Percentiles rank a stretch among this genome's conserved stretches.
phyloP scores from a whole-genome alignment of 352 stramenopile genomes.

The Globisporangium perplexum region DNA sequence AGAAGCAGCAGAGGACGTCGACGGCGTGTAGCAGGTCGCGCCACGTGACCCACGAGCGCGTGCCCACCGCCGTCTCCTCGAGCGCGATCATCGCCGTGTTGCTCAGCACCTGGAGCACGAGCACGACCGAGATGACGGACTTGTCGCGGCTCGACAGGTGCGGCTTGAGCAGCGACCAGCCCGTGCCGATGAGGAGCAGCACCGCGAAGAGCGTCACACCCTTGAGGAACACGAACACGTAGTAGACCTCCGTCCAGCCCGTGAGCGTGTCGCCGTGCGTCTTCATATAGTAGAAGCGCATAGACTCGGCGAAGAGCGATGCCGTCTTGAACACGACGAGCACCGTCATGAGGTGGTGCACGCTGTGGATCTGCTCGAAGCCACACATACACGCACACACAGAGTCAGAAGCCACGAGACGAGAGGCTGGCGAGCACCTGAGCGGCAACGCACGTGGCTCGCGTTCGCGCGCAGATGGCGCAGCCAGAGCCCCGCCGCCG shows the following conservation, averaged over 20 bases:
- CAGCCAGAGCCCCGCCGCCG: conserved; percentile 51
- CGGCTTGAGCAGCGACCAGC: conserved; percentile 96
- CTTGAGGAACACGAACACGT: conserved; percentile 95
- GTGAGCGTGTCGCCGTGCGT: conserved; percentile 90
- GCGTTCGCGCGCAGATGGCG: conserved; percentile 51
- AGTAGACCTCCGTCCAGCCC: conserved; percentile 92
- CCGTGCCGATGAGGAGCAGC: conserved; percentile 96
- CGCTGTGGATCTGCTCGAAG: conserved; percentile 75
- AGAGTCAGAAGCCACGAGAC: conserved; percentile 40
- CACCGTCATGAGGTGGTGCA: conserved; percentile 96
- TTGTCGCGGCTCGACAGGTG: conserved; percentile 93
- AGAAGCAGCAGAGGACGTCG: conserved; percentile 96
- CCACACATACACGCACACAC: neutral
- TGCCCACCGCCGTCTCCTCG: conserved; percentile 78
- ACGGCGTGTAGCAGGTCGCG: conserved; percentile 93
- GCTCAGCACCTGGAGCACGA: conserved; percentile 91
- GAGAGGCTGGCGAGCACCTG: no score
- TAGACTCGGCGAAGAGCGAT: conserved; percentile 92
- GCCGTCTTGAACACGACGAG: conserved; percentile 92
- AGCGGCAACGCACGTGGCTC: conserved; percentile 62
- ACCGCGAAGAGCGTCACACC: conserved; percentile 96
- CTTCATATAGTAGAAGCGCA: conserved; percentile 96
- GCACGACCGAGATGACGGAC: conserved; percentile 91
- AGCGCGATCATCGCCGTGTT: conserved; percentile 92
- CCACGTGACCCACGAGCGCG: conserved; percentile 58